Evolutionary conservation across 352 stramenopile genomes (phyloP).

Genomic region (Phytophthora hybrid): DNA sequence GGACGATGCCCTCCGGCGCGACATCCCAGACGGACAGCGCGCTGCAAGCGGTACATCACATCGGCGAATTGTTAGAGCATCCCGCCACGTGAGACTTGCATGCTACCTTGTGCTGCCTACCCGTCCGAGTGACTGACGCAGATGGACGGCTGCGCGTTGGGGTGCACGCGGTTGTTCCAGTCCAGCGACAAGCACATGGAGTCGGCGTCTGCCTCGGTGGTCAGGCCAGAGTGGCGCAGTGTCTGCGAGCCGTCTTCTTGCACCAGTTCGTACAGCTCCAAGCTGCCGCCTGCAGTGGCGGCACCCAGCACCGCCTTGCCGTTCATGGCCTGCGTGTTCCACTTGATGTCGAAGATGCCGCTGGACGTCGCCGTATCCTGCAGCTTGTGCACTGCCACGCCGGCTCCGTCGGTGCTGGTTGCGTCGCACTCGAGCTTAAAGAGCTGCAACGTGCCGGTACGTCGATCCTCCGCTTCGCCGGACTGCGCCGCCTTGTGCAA

Average conservation of each 20-base stretch:
- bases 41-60: constrained; percentile 28
- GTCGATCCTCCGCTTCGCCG: constrained; percentile 41
- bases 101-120: constrained; percentile 39
- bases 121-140: constrained; percentile 87
- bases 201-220: constrained; percentile 41
- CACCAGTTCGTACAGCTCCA: constrained; percentile 72
- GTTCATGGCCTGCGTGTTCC: constrained; percentile 60
- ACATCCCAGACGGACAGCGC: constrained; percentile 66
- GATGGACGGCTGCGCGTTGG: constrained; percentile 58
- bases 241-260: constrained; percentile 8
- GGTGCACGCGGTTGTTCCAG: constrained; percentile 80
- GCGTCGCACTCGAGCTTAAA: constrained; percentile 55
- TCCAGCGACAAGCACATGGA: constrained; percentile 89
- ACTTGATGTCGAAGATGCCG: constrained; percentile 89
- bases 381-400: constrained; percentile 53
- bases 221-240: constrained; percentile 50
- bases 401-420: constrained; percentile 19
- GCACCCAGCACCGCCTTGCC: constrained; percentile 65
- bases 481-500: constrained; percentile 66
- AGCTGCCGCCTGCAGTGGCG: constrained; percentile 65
- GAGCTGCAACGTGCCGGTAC: constrained; percentile 75
- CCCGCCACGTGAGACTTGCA: constrained; percentile 2
- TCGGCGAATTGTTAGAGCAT: constrained; percentile 23
- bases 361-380: constrained; percentile 59
- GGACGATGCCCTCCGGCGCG: constrained; percentile 38